Evolutionary conservation across 768 basidiomycete species (phyloP).

Genomic region (Boletus speciosus): DNA sequence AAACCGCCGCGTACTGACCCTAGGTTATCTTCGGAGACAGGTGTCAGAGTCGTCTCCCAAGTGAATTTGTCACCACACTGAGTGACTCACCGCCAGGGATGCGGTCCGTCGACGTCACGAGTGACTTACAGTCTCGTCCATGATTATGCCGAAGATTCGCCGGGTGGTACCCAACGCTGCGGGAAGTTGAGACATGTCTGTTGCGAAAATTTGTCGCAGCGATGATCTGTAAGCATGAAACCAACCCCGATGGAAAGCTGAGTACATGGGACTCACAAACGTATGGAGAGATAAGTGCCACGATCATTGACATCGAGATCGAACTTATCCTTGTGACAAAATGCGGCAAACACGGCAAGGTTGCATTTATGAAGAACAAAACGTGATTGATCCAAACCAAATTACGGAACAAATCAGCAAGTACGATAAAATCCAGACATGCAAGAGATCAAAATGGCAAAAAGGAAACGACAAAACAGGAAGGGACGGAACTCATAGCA

Average conservation of each 20-base stretch:
- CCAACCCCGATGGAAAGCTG: background rate
- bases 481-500: background rate
- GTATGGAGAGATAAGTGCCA: background rate
- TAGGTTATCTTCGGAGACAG: too few relatives aligned
- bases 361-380: background rate
- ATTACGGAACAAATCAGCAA: conserved; percentile 21
- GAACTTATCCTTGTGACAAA: background rate
- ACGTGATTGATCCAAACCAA: conserved; percentile 8
- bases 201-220: background rate
- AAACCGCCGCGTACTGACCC: too few relatives aligned
- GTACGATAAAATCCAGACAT: conserved; percentile 13
- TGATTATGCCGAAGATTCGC: conserved; percentile 11
- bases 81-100: background rate
- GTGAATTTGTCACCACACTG: too few relatives aligned
- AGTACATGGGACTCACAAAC: background rate
- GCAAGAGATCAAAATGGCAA: background rate
- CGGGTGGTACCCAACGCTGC: background rate
- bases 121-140: background rate
- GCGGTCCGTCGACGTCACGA: background rate
- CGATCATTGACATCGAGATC: too few relatives aligned
- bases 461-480: conserved; percentile 1
- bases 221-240: background rate
- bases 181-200: background rate
- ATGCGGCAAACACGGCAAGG: background rate
- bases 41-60: too few relatives aligned